Evolutionary conservation across 768 basidiomycete genomes (phyloP), one percentile per base, ranked within the genome.

Genomic region (Collybia sordida): DNA sequence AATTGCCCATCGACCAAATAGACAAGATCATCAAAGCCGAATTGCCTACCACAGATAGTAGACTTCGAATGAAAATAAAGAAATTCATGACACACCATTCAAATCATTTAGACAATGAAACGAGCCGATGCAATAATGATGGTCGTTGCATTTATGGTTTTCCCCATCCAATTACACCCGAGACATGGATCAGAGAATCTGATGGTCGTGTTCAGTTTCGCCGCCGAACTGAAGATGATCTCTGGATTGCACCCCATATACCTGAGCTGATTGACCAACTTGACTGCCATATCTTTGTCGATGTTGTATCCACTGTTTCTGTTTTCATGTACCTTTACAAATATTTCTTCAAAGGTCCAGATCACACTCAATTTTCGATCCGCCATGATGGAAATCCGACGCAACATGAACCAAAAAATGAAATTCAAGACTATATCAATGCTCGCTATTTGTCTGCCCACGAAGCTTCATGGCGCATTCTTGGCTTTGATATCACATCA

Each of bases 301-400:
- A 72, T 22, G 58, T 62, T 8, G 63, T 65, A 0, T 59, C 47
- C 25, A 58, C 64, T 0, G 57, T 62, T 1, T 64, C 68, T 14
- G 38, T 72, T 0, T 72, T 74, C 47, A 64, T 67, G 34, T 74
- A 74, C 43, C 49, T 72, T 0, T 72, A 69, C 63, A 72, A 74
- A 42, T 74, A 71, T 47, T 62, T 72, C 12, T 65, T 70, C 47
- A 72, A 73, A 54, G 59, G 57, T 0, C 54, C 51, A 8, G 55
- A 59, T 8, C 4, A 19, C 0, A 45, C 58, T 2, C 39, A 55
- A 3, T 54, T 19, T 4, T 21, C 34, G 11, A 23, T 15, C 34
- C n/a, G 6, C 3, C 19, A 23, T 27, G 21, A 23, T 3, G 19
- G 11, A 11, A 42, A 23, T 14, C n/a, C 38, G 18, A n/a, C 4